These are phyloP conservation scores for Solanum hybrid DNA, from an alignment of 305 asterid species.

Conservation along the genomic window DNA sequence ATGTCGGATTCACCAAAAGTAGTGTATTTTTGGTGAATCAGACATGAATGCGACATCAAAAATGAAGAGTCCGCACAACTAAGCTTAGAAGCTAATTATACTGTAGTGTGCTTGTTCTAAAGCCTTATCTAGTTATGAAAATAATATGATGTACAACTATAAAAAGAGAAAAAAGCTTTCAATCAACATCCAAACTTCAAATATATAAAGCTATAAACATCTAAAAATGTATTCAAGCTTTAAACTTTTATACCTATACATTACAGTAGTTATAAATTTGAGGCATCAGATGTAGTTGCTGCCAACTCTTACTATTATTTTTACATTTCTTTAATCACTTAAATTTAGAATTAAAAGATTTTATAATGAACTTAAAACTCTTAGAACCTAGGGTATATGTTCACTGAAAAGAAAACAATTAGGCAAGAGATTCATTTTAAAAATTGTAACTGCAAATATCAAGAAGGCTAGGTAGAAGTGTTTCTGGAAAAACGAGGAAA, in stretches of 20 bases:
- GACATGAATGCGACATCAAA: too few species aligned
- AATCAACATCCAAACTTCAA: background rate
- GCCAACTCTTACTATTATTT: background rate
- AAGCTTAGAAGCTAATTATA: background rate
- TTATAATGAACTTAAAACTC: background rate
- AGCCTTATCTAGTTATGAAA: background rate
- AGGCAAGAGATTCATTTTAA: background rate
- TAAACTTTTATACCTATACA: background rate
- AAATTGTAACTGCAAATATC: background rate
- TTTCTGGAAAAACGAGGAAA: background rate
- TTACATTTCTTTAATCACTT: background rate
- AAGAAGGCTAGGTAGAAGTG: background rate
- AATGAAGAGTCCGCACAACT: too few species aligned
- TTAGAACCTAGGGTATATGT: background rate
- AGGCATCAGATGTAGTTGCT: background rate
- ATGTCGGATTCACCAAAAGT: too few species aligned
- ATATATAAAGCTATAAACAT: background rate
- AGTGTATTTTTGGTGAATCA: too few species aligned
- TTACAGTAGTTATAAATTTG: background rate
- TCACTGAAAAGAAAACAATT: background rate
- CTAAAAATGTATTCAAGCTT: background rate
- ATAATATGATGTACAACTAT: background rate
- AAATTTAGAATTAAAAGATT: background rate
- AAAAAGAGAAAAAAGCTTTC: background rate
- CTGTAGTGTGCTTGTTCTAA: background rate